Percentiles rank a stretch among this genome's conserved stretches.
Conservation (phyloP, 805 yeast species). For the Metschnikowia baotianmanensis region DNA sequence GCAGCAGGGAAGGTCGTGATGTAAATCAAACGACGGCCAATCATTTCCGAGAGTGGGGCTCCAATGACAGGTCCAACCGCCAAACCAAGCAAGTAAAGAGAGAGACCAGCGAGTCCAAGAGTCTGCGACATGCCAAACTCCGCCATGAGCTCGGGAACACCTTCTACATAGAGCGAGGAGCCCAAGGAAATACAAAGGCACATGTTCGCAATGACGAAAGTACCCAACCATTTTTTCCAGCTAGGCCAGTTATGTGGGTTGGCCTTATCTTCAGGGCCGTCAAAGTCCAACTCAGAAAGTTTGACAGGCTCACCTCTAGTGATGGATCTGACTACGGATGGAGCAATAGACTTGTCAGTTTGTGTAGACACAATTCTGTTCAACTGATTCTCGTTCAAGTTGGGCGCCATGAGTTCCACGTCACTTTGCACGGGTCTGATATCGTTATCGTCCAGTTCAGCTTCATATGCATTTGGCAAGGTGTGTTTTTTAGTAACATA, state of each 20-base stretch:
- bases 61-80: slow-evolving; percentile 69
- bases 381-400: slow-evolving; percentile 11
- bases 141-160: slow-evolving; percentile 52
- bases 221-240: slow-evolving; percentile 61
- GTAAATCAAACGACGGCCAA: slow-evolving; percentile 20
- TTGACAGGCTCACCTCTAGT: slow-evolving; percentile 10
- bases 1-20: slow-evolving; percentile 17
- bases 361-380: slow-evolving; percentile 10
- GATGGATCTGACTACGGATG: slow-evolving; percentile 8
- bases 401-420: not conserved
- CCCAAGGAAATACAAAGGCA: slow-evolving; percentile 75
- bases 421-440: slow-evolving; percentile 1
- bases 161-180: slow-evolving; percentile 67
- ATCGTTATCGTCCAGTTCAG: not conserved
- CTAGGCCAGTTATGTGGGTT: slow-evolving; percentile 70
- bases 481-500: not conserved
- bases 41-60: slow-evolving; percentile 48
- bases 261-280: slow-evolving; percentile 55
- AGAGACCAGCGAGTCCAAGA: slow-evolving; percentile 63
- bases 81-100: slow-evolving; percentile 68
- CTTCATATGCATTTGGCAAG: not conserved
- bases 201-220: slow-evolving; percentile 56
- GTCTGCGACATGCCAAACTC: slow-evolving; percentile 56
- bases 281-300: slow-evolving; percentile 48
- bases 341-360: slow-evolving; percentile 10